A percentile compares a stretch with the other conserved stretches of the same genome.
These are phyloP conservation scores for Yarrowia hollandica DNA, from an alignment of 805 yeast genomes.

Conservation along the genomic window DNA sequence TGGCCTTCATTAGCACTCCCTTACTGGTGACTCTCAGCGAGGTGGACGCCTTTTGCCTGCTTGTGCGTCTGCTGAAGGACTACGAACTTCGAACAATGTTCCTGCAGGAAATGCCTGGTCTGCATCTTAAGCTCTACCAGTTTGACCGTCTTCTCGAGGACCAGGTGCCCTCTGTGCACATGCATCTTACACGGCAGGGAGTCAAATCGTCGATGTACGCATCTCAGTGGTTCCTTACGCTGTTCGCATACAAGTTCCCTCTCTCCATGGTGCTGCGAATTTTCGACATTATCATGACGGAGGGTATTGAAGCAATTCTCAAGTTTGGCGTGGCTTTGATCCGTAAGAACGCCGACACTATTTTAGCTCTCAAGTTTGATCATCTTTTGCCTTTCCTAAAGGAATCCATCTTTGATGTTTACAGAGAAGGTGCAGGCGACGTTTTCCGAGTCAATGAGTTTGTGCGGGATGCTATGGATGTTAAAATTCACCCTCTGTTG, in stretches of 20 bases:
- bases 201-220: slow-evolving; percentile 94
- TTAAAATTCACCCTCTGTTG: slow-evolving; percentile 70
- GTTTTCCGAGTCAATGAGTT: slow-evolving; percentile 68
- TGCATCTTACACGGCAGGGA: slow-evolving; percentile 82
- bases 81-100: slow-evolving; percentile 79
- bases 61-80: slow-evolving; percentile 78
- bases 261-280: slow-evolving; percentile 82
- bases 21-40: slow-evolving; percentile 76
- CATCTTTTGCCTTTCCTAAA: slow-evolving; percentile 73
- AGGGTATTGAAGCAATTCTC: slow-evolving; percentile 84
- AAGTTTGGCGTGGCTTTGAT: slow-evolving; percentile 82
- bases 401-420: slow-evolving; percentile 72
- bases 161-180: slow-evolving; percentile 64
- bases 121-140: slow-evolving; percentile 80
- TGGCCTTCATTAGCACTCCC: slow-evolving; percentile 92
- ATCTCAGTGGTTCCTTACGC: slow-evolving; percentile 94
- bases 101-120: slow-evolving; percentile 90
- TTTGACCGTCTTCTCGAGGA: slow-evolving; percentile 87
- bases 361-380: slow-evolving; percentile 71
- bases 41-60: slow-evolving; percentile 78
- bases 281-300: slow-evolving; percentile 83
- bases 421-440: slow-evolving; percentile 47
- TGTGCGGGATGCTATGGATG: slow-evolving; percentile 73
- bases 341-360: slow-evolving; percentile 60
- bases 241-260: slow-evolving; percentile 94